phyloP scores from a whole-genome alignment of 768 basidiomycete species.

The Rhizopogon vinicolor region DNA sequence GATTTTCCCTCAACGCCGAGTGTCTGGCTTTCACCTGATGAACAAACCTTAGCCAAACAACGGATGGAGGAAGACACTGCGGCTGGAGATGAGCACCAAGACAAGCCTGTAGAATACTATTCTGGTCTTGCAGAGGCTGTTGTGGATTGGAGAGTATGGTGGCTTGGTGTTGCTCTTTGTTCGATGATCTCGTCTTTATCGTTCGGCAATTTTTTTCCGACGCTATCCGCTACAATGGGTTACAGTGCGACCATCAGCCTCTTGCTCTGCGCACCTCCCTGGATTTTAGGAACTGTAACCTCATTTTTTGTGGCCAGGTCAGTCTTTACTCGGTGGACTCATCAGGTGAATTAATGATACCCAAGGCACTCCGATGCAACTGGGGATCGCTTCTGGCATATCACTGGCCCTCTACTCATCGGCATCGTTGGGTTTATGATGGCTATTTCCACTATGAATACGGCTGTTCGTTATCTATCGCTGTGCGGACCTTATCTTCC shows the following conservation, averaged over 20 bases:
- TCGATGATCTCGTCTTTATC: slow-evolving; percentile 52
- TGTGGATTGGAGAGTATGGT: slow-evolving; percentile 80
- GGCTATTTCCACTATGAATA: slow-evolving; percentile 58
- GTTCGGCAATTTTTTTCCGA: slow-evolving; percentile 80
- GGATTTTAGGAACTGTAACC: slow-evolving; percentile 54
- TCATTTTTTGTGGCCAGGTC: slow-evolving; percentile 53
- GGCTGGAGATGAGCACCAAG: slow-evolving; percentile 43
- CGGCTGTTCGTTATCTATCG: slow-evolving; percentile 57
- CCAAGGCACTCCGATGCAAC: slow-evolving; percentile 64
- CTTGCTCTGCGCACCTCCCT: slow-evolving; percentile 75
- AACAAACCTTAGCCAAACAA: slow-evolving; percentile 47
- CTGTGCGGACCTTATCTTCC: slow-evolving; percentile 34
- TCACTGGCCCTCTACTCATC: slow-evolving; percentile 43
- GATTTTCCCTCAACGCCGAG: slow-evolving; percentile 63
- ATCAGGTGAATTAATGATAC: slow-evolving; percentile 2
- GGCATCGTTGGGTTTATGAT: slow-evolving; percentile 67
- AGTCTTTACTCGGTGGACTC: background rate
- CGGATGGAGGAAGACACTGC: slow-evolving; percentile 62
- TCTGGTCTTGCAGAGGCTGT: slow-evolving; percentile 53
- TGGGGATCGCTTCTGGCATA: slow-evolving; percentile 72
- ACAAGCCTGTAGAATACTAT: slow-evolving; percentile 28
- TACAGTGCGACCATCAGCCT: slow-evolving; percentile 57
- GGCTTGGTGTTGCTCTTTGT: slow-evolving; percentile 59
- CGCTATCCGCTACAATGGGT: slow-evolving; percentile 67
- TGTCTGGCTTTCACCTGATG: slow-evolving; percentile 54